Evolutionary conservation across 768 basidiomycete genomes (phyloP), one percentile per base, ranked within the genome.

Genomic region (Boletus rubropictus): DNA sequence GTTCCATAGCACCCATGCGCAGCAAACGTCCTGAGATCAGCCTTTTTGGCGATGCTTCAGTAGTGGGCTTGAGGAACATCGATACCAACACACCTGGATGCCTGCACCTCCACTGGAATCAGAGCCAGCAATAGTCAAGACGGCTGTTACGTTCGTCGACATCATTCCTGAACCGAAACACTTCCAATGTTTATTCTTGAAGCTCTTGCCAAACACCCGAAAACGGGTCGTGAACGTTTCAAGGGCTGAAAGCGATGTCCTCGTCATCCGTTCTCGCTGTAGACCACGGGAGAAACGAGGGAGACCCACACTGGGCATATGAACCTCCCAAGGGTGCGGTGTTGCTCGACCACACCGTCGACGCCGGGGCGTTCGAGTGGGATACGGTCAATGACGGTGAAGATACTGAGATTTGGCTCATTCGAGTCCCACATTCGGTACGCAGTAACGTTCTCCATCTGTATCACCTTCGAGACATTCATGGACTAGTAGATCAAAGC

Each of bases 81-180:
- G 52, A 27, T 46, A 8, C 11, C 1, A 5, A 35, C 67, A 53
- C 52, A 85, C 89, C 72, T 94, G 92, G 21, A 96, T 90, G 0
- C 92, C 93, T 25, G 92, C 91, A 1, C 92, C 91, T 20, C 89
- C 89, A 25, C 86, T 78, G 2, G 83, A 79, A 58, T 94, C 92
- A 12, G 87, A 81, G 7, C 90, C 85, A 17, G 87, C 86, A 7
- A 90, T 88, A 0, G 86, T 85, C 45, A 90, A 60, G 1, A 86
- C 70, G 1, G 73, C 62, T 2, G 67, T 70, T 4, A 48, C 27
- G 4, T 29, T 22, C 28, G 24, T 35, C 1, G 29, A 29, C 59
- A 53, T 63, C 9, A 12, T 15, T 17, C 34, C n/a, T 31, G 29
- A 6, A 15, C 12, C 29, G 10, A 9, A 4, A 5, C 24, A 25